Percentiles rank a stretch among this genome's conserved stretches.
These are phyloP conservation scores for Protomyces inundatus DNA, from an alignment of 1,139 yeast genomes.

Conservation along the genomic window DNA sequence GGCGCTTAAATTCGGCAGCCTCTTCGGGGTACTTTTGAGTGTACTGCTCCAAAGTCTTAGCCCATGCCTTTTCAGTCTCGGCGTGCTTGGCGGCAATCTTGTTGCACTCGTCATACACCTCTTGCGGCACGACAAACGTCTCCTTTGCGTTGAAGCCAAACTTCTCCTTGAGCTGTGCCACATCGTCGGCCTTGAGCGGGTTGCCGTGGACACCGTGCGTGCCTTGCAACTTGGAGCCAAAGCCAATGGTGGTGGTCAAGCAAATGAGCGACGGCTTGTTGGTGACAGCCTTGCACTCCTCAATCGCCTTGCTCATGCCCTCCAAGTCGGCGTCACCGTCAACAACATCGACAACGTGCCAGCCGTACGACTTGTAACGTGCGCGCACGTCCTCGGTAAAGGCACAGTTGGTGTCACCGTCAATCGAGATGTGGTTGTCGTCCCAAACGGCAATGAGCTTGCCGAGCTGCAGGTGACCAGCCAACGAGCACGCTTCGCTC, in stretches of 20 bases:
- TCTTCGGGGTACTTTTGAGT: conserved; percentile 65
- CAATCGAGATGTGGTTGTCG: conserved; percentile 95
- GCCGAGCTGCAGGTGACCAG: conserved; percentile 93
- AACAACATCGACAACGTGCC: conserved; percentile 76
- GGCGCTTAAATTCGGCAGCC: conserved; percentile 77
- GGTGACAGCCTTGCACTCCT: conserved; percentile 44
- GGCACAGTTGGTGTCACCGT: conserved; percentile 84
- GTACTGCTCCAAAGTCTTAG: conserved; percentile 57
- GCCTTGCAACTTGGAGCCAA: conserved; percentile 81
- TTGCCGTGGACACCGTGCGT: conserved; percentile 95
- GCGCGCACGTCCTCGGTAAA: conserved; percentile 89
- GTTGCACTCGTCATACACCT: conserved; percentile 68
- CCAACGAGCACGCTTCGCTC: conserved; percentile 87
- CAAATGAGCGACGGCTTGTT: conserved; percentile 90
- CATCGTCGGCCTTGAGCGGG: conserved; percentile 91
- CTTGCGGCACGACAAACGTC: conserved; percentile 73
- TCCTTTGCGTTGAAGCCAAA: conserved; percentile 88
- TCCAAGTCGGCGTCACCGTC: conserved; percentile 78
- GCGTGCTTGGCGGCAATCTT: conserved; percentile 57
- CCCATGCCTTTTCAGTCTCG: conserved; percentile 69
- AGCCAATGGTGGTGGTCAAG: conserved; percentile 89
- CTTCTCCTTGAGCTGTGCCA: conserved; percentile 75
- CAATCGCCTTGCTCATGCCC: conserved; percentile 68
- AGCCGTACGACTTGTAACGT: conserved; percentile 89
- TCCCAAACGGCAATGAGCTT: conserved; percentile 95